These are phyloP conservation scores for Rhizopogon rudus DNA, from an alignment of 768 basidiomycete species.

Conservation along the genomic window DNA sequence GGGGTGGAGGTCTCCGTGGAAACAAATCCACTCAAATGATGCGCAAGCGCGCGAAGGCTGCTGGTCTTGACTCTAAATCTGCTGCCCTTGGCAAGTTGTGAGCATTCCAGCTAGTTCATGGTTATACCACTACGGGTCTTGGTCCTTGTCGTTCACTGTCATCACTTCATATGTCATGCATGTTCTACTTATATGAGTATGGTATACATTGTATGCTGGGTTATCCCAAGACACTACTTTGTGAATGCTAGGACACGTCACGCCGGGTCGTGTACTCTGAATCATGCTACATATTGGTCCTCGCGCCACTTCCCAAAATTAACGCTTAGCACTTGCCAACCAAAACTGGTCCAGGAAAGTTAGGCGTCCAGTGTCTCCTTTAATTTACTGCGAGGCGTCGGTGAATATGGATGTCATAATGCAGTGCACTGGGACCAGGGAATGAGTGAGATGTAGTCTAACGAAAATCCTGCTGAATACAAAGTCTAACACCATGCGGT, in stretches of 20 bases:
- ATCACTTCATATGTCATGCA: not conserved
- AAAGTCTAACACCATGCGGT: not conserved
- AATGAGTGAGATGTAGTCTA: not conserved
- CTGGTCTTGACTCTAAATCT: slow-evolving; percentile 60
- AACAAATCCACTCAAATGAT: slow-evolving; percentile 94
- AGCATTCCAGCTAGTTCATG: slow-evolving; percentile 9
- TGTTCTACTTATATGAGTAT: not conserved
- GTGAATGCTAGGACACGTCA: not conserved
- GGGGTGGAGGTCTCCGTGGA: slow-evolving; percentile 96
- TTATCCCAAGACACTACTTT: not conserved
- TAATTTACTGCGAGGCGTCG: too few relatives aligned
- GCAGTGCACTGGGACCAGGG: not conserved
- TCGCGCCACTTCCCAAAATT: too few relatives aligned
- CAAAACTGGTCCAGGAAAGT: too few relatives aligned
- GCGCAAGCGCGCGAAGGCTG: slow-evolving; percentile 89
- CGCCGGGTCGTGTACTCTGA: not conserved
- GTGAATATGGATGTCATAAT: too few relatives aligned
- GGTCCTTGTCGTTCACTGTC: not conserved
- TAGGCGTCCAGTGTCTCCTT: too few relatives aligned
- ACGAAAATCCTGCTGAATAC: not conserved
- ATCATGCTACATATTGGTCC: too few relatives aligned
- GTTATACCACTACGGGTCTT: not conserved
- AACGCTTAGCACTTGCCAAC: too few relatives aligned
- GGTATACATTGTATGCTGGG: not conserved
- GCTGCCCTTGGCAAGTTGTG: slow-evolving; percentile 63